Conservation (phyloP, 192 early-diverging fungal genomes). For the Lunasporangiospora selenospora region DNA sequence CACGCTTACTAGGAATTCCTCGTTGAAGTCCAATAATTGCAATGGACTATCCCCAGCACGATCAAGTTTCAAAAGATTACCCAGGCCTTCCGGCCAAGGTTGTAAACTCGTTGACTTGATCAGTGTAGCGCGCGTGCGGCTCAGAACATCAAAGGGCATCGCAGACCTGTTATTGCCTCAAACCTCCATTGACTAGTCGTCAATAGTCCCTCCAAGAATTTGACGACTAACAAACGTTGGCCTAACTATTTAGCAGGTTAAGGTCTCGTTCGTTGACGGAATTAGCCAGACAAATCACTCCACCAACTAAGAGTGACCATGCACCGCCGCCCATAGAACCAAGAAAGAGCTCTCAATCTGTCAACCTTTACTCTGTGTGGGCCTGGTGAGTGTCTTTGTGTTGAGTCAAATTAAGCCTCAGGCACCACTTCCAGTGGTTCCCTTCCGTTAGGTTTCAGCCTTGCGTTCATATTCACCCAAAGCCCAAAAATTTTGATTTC, state of each 20-base stretch:
- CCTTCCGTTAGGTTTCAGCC: constrained; percentile 29
- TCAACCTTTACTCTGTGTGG: constrained; percentile 61
- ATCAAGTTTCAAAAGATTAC: constrained; percentile 79
- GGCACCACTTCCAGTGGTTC: constrained; percentile 6
- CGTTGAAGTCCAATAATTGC: constrained; percentile 83
- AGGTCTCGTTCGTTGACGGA: constrained; percentile 82
- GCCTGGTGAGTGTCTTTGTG: constrained; percentile 64
- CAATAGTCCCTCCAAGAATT: constrained; percentile 63
- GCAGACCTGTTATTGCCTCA: constrained; percentile 81
- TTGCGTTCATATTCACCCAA: constrained; percentile 66
- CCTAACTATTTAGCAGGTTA: constrained; percentile 67
- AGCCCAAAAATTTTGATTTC: constrained; percentile 79
- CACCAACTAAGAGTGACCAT: constrained; percentile 59
- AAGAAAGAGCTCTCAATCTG: constrained; percentile 60
- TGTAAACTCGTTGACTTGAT: constrained; percentile 67
- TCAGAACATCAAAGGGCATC: constrained; percentile 79
- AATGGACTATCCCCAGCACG: constrained; percentile 83
- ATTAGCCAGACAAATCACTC: constrained; percentile 70
- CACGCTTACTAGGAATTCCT: constrained; percentile 84
- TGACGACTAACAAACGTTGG: constrained; percentile 27
- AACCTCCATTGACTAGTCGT: constrained; percentile 65
- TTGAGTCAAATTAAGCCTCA: constrained; percentile 55
- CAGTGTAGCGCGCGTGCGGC: constrained; percentile 46
- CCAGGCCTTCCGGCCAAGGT: constrained; percentile 59
- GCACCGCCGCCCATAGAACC: constrained; percentile 56